Evolutionary conservation across 192 early-diverging fungal species (phyloP), one percentile per base, ranked within the genome.

Genomic region (Mycoemilia scoparia): DNA sequence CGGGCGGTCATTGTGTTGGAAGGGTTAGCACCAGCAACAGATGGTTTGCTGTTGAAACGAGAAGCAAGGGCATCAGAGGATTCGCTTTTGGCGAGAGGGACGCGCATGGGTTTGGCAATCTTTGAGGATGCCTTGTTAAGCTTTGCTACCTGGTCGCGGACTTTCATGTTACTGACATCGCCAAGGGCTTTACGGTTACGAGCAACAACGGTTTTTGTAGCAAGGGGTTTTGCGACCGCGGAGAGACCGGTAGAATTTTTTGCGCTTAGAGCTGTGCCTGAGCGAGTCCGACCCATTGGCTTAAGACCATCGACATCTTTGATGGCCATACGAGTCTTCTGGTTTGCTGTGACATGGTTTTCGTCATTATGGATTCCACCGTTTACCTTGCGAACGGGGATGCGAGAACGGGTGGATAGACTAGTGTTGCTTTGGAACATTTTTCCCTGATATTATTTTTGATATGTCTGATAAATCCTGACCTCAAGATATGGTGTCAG

Each of bases 391-490:
- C 52, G 58, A 10, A 43, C 39, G 1, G 58, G 58, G 14, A 61
- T 61, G 22, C 58, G 58, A 33, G 49, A 48, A 21, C 56, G 49
- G n/a, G n/a, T n/a, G n/a, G n/a, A n/a, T n/a, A n/a, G n/a, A n/a
- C n/a, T n/a, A n/a, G n/a, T n/a, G n/a, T n/a, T n/a, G n/a, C n/a
- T n/a, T n/a, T n/a, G n/a, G n/a, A n/a, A n/a, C n/a, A n/a, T n/a
- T n/a, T n/a, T n/a, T n/a, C n/a, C n/a, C n/a, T n/a, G n/a, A n/a
- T n/a, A n/a, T n/a, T n/a, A n/a, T n/a, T n/a, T n/a, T n/a, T n/a
- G n/a, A n/a, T n/a, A n/a, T n/a, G n/a, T n/a, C n/a, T n/a, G n/a
- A n/a, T n/a, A n/a, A n/a, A n/a, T n/a, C n/a, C n/a, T n/a, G n/a
- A n/a, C n/a, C n/a, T n/a, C n/a, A n/a, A n/a, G n/a, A n/a, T n/a